phyloP scores from a whole-genome alignment of 345 rosid genomes.

The Camelina hispida region DNA sequence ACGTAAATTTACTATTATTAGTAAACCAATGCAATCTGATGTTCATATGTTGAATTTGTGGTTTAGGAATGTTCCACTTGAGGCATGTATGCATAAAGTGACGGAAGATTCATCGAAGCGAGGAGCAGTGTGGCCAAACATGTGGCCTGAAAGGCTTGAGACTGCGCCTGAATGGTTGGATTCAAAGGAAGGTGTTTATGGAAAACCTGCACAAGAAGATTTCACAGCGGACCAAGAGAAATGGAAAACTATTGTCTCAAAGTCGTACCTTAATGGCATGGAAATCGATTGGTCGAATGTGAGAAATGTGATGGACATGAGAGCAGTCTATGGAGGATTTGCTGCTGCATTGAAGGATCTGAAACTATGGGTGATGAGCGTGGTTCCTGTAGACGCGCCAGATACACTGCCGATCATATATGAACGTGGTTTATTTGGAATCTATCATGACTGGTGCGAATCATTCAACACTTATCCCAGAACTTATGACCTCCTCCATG shows the following conservation, averaged over 20 bases:
- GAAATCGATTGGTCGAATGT: constrained; percentile 70
- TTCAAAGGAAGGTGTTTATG: constrained; percentile 65
- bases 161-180: constrained; percentile 76
- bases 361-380: constrained; percentile 88
- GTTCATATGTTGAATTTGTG: constrained; percentile 7
- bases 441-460: constrained; percentile 94
- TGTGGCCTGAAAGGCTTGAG: constrained; percentile 72
- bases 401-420: constrained; percentile 87
- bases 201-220: constrained; percentile 72
- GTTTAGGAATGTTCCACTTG: constrained; percentile 73
- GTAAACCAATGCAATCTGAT: constrained; percentile 10
- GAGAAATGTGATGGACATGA: constrained; percentile 95
- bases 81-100: constrained; percentile 83
- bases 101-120: constrained; percentile 58
- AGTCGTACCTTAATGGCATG: constrained; percentile 62
- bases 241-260: constrained; percentile 69
- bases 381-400: constrained; percentile 69
- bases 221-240: constrained; percentile 64
- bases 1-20: neutral
- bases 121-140: constrained; percentile 75
- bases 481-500: constrained; percentile 85
- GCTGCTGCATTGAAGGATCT: constrained; percentile 81
- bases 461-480: constrained; percentile 92
- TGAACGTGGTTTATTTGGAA: constrained; percentile 92
- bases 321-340: constrained; percentile 91